These are phyloP conservation scores for Xerocomus spinulosus DNA, from an alignment of 768 basidiomycete species.

Conservation along the genomic window DNA sequence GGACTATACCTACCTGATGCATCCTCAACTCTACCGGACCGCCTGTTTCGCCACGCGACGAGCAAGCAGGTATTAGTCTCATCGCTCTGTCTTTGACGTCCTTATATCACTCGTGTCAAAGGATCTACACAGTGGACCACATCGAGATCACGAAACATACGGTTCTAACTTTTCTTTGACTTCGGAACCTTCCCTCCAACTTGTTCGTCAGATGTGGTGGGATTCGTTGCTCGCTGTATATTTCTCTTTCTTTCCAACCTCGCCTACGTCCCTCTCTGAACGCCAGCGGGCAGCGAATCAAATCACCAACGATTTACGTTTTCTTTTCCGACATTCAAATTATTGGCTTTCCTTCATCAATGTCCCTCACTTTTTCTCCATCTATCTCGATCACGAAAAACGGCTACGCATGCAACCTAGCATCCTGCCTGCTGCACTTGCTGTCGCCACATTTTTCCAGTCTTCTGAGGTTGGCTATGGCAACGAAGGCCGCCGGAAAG, in stretches of 20 bases:
- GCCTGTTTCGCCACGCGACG: conserved; percentile 12
- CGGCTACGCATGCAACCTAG: conserved; percentile 63
- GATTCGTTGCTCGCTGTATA: conserved; percentile 63
- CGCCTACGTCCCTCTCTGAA: conserved; percentile 37
- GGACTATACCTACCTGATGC: conserved; percentile 9
- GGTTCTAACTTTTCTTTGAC: conserved; percentile 12
- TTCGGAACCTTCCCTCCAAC: conserved; percentile 58
- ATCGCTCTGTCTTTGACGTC: conserved; percentile 19
- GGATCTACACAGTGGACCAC: conserved; percentile 11
- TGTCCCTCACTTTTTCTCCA: conserved; percentile 60
- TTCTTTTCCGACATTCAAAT: conserved; percentile 58
- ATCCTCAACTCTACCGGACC: conserved; percentile 6
- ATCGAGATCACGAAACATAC: conserved; percentile 13
- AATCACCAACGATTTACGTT: conserved; percentile 55
- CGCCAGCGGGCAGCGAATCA: conserved; percentile 43
- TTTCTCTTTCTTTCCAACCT: conserved; percentile 29
- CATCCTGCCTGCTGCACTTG: conserved; percentile 56
- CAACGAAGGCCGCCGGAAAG: conserved; percentile 47
- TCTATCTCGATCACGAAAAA: conserved; percentile 50
- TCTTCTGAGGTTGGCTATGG: conserved; percentile 60
- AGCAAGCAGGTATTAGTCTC: conserved; percentile 31
- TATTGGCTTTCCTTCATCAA: conserved; percentile 76
- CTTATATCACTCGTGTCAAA: conserved; percentile 24
- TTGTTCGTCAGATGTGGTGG: conserved; percentile 76
- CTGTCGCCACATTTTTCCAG: conserved; percentile 64